These are phyloP conservation scores for Fusarium sp. DNA, from an alignment of 2,329 filamentous ascomycete species.

Conservation along the genomic window DNA sequence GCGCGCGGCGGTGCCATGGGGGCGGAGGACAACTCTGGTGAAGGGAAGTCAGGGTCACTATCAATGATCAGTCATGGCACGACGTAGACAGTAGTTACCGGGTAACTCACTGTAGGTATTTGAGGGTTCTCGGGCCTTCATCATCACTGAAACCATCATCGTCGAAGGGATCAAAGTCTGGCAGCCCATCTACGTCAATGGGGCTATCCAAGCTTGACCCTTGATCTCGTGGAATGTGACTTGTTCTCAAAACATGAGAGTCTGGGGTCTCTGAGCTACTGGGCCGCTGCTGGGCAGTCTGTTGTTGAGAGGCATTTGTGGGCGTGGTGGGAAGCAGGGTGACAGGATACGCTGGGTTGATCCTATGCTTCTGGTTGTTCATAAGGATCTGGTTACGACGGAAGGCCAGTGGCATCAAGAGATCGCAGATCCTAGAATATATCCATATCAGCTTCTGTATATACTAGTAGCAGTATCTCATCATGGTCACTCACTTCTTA, in stretches of 20 bases:
- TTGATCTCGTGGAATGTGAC: neutral
- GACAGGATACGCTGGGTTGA: neutral
- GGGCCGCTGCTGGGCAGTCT: neutral
- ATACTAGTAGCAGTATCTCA: neutral
- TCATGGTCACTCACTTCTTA: neutral
- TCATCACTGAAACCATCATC: neutral
- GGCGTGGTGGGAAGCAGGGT: neutral
- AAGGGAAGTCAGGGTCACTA: neutral
- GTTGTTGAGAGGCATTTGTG: neutral
- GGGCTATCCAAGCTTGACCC: neutral
- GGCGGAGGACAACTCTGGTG: neutral
- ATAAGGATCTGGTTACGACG: neutral
- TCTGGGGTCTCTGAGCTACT: neutral
- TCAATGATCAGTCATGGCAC: neutral
- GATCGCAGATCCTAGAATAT: neutral
- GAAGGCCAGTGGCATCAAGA: slow-evolving; percentile 7
- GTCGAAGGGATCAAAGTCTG: neutral
- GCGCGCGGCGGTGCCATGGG: neutral
- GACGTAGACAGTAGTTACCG: accelerated
- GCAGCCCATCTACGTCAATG: neutral
- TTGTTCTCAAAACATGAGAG: neutral
- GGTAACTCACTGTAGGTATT: neutral
- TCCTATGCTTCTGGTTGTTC: neutral
- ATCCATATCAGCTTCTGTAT: neutral
- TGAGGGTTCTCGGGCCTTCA: neutral